Percentiles rank a stretch among this genome's conserved stretches.
Conservation (phyloP, 2,329 filamentous ascomycete species). For the Dissoconium aciculare region DNA sequence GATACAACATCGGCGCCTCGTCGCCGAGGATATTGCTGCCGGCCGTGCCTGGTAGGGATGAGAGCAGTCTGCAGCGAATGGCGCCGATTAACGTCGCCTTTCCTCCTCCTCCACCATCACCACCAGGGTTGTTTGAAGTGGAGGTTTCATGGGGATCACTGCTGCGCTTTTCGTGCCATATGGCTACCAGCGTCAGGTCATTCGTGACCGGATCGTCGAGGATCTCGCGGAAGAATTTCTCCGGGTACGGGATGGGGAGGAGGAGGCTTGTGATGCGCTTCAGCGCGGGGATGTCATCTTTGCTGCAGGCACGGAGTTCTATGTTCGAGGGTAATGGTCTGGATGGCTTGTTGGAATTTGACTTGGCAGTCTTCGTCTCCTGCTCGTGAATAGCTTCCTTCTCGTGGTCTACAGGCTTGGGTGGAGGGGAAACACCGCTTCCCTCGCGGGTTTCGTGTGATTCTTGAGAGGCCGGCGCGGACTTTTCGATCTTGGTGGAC, state of each 20-base stretch:
- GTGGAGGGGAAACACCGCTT: too few relatives aligned
- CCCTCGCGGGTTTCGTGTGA: too few relatives aligned
- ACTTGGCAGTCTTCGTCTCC: too few relatives aligned
- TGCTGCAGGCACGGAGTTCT: constrained; percentile 38
- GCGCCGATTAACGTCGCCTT: constrained; percentile 28
- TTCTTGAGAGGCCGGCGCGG: too few relatives aligned
- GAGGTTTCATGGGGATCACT: too few relatives aligned
- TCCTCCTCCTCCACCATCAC: constrained; percentile 17
- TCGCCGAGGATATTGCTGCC: constrained; percentile 2
- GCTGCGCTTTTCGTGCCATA: constrained; percentile 40
- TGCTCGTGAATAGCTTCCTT: too few relatives aligned
- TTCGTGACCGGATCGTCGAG: constrained; percentile 39
- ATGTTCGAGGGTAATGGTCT: constrained; percentile 34
- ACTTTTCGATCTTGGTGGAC: too few relatives aligned
- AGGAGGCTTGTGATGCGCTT: constrained; percentile 43
- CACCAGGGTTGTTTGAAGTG: too few relatives aligned
- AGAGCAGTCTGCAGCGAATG: constrained; percentile 33
- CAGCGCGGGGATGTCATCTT: constrained; percentile 39
- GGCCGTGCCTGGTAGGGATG: constrained; percentile 6
- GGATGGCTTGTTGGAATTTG: too few relatives aligned
- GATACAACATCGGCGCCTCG: constrained; percentile 36
- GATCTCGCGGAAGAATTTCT: constrained; percentile 46
- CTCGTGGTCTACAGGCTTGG: background rate
- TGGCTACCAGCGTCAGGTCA: constrained; percentile 43
- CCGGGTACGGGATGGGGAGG: constrained; percentile 46